Percentiles rank a stretch among this genome's conserved stretches.
These are phyloP conservation scores for Pichia exigua DNA, from an alignment of 805 yeast species.

Conservation along the genomic window DNA sequence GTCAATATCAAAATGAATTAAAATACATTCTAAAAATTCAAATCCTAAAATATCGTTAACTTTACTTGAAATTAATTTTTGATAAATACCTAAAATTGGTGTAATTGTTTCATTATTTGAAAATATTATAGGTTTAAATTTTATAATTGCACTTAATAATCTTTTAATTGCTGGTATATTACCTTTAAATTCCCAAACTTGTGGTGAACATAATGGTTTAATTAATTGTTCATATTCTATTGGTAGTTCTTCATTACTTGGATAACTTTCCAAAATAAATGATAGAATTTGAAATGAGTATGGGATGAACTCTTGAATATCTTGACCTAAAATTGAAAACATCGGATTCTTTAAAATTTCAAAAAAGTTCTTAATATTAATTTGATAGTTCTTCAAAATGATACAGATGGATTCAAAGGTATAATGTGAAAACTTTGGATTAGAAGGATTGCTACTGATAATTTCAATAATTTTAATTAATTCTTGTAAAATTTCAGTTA, in stretches of 20 bases:
- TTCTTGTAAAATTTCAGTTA: slow-evolving; percentile 49
- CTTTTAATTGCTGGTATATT: slow-evolving; percentile 91
- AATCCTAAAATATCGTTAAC: slow-evolving; percentile 76
- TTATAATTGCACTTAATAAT: slow-evolving; percentile 59
- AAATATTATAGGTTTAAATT: slow-evolving; percentile 37
- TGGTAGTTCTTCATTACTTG: slow-evolving; percentile 47
- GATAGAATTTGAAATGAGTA: slow-evolving; percentile 89
- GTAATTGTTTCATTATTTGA: slow-evolving; percentile 37
- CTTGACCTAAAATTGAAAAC: slow-evolving; percentile 62
- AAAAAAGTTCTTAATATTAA: slow-evolving; percentile 35
- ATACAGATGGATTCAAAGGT: slow-evolving; percentile 83
- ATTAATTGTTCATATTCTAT: slow-evolving; percentile 55
- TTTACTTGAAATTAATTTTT: slow-evolving; percentile 80
- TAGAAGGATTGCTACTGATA: slow-evolving; percentile 85
- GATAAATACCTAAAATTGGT: slow-evolving; percentile 93
- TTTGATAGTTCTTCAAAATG: slow-evolving; percentile 44
- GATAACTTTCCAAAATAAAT: slow-evolving; percentile 58
- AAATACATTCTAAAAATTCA: slow-evolving; percentile 68
- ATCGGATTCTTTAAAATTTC: slow-evolving; percentile 57
- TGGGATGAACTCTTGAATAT: slow-evolving; percentile 90
- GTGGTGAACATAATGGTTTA: slow-evolving; percentile 80
- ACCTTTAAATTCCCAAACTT: slow-evolving; percentile 88
- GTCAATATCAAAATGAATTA: slow-evolving; percentile 46
- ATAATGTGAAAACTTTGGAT: slow-evolving; percentile 88
- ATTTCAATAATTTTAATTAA: slow-evolving; percentile 59